Base-by-base conservation (phyloP, 2,329 filamentous ascomycete genomes). In the Trichoderma sp. region DNA sequence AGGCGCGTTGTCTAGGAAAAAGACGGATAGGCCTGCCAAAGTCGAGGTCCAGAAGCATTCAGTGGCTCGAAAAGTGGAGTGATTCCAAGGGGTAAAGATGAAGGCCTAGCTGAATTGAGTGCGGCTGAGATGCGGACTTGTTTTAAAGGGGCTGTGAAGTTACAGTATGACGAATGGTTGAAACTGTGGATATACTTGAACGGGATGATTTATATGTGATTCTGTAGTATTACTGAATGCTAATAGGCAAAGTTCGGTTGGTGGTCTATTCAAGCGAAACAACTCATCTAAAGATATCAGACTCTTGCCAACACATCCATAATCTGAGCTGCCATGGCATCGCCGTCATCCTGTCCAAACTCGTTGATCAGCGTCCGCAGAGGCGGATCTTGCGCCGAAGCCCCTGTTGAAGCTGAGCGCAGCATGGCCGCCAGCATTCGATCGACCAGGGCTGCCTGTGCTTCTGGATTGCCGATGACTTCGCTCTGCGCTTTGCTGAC, bases 241-340 rank as follows among this genome's bases (percentile, higher is more conserved):
- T 4, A 2, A 26, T 26, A 26, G 26, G 4, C 26, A 26, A 26
- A 26, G 4, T 26, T 26, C 2, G 2, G 4, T 26, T 26, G 26
- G 28, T 30, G 32, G 32, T 34, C 32, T 34, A 14, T 4, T 13
- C 13, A 43, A 59, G 13, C 28, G 13, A 43, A 43, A 11, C 37
- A 39, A 56, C 28, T 3, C n/a, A 37, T 34, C 18, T 10, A 13
- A 8, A 37, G 14, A 0, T 28, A 65, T 28, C 34, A 8, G 6
- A 34, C 51, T n/a, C 21, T 65, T 46, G 6, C 8, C 32, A 67
- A 30, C 8, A 60, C 55, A 16, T 43, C 32, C 4, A 67, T 24
- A 37, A 67, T 59, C 18, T 59, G 43, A 52, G 56, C 56, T 43
- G 65, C 65, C 14, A 67, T 67, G 13, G 39, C 43, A 18, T 67